phyloP scores from a whole-genome alignment of 148 eudicot genomes.

The Camellia japonica region DNA sequence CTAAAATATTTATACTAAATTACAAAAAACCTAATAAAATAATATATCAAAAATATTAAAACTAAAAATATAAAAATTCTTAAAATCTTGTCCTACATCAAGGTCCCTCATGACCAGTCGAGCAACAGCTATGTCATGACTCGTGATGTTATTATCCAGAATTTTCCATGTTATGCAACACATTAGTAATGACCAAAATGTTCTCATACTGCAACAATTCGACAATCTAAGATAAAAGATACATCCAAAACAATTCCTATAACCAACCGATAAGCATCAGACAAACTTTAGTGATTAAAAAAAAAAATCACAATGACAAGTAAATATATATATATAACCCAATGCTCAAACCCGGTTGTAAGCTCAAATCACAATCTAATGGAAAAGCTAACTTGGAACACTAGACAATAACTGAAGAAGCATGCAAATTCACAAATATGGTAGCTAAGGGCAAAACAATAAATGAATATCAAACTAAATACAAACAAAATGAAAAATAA shows the following conservation, averaged over 20 bases:
- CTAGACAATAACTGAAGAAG: not conserved
- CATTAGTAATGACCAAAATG: not conserved
- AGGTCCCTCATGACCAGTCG: too few species aligned
- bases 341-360: not conserved
- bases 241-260: not conserved
- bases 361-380: not conserved
- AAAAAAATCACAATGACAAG: not conserved
- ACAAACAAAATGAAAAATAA: not conserved
- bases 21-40: too few species aligned
- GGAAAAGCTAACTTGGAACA: constrained; percentile 1
- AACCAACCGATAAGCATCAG: not conserved
- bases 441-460: not conserved
- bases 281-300: not conserved
- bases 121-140: too few species aligned
- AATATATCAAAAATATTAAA: too few species aligned
- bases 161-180: not conserved
- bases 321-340: not conserved
- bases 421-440: not conserved
- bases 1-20: too few species aligned
- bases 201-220: not conserved
- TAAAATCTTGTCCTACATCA: too few species aligned
- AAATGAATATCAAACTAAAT: not conserved
- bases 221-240: not conserved
- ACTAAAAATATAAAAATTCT: too few species aligned
- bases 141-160: not conserved